Evolutionary conservation across 2,329 filamentous ascomycete genomes (phyloP).

Genomic region (Phoma sp.): DNA sequence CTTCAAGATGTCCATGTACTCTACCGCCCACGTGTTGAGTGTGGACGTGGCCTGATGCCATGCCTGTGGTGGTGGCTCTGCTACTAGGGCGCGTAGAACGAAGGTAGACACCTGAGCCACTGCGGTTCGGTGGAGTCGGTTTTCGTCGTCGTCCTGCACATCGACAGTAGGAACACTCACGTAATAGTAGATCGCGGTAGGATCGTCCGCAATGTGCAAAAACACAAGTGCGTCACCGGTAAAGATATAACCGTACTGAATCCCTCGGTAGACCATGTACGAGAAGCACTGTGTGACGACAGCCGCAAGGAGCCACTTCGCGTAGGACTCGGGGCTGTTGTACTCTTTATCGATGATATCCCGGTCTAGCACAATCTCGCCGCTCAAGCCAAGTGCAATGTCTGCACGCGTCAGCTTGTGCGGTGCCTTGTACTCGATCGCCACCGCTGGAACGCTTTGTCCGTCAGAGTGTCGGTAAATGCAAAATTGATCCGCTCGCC

Average conservation of each 20-base stretch:
- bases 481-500: constrained; percentile 47
- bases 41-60: too few species aligned
- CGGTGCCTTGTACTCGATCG: constrained; percentile 58
- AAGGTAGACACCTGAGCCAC: not conserved
- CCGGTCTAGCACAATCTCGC: constrained; percentile 54
- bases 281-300: constrained; percentile 59
- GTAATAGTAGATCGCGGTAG: not conserved
- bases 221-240: constrained; percentile 57
- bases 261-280: constrained; percentile 58
- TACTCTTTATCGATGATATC: constrained; percentile 49
- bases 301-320: constrained; percentile 50
- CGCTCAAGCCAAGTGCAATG: constrained; percentile 54
- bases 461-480: constrained; percentile 37
- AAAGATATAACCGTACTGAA: constrained; percentile 54
- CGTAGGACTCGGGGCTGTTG: constrained; percentile 43
- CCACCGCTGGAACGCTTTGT: constrained; percentile 31
- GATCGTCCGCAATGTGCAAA: constrained; percentile 45
- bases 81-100: not conserved
- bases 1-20: too few species aligned
- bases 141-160: not conserved
- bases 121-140: not conserved
- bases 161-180: not conserved
- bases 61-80: not conserved
- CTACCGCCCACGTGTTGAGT: too few species aligned
- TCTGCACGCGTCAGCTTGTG: too few species aligned